Conservation (phyloP, 352 stramenopile species). For the Phytophthora colocasiae region DNA sequence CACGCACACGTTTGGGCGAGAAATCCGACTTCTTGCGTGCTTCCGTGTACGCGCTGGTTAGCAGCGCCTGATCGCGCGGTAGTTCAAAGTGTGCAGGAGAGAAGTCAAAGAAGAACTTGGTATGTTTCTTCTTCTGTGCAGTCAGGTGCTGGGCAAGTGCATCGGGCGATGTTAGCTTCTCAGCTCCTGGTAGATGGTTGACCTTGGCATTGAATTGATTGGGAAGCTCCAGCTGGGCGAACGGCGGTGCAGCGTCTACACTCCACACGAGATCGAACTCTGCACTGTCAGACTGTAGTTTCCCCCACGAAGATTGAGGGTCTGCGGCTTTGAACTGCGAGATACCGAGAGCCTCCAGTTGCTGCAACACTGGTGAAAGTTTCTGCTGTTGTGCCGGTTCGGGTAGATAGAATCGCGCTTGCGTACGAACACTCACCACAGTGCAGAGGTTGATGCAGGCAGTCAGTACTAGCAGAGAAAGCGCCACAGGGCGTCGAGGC, state of each 20-base stretch:
- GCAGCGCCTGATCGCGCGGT: slow-evolving; percentile 58
- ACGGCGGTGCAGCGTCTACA: slow-evolving; percentile 29
- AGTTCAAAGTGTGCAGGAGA: slow-evolving; percentile 65
- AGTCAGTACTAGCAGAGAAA: slow-evolving; percentile 28
- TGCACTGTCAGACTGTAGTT: slow-evolving; percentile 45
- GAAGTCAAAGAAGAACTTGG: slow-evolving; percentile 79
- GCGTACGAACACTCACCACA: slow-evolving; percentile 14
- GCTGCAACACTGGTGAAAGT: slow-evolving; percentile 53
- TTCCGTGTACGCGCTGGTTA: slow-evolving; percentile 54
- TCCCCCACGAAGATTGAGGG: slow-evolving; percentile 46
- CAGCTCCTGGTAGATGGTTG: slow-evolving; percentile 74
- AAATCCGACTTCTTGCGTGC: slow-evolving; percentile 58
- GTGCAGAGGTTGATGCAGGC: slow-evolving; percentile 1
- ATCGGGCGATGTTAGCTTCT: slow-evolving; percentile 52
- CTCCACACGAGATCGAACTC: slow-evolving; percentile 83
- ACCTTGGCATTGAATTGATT: slow-evolving; percentile 58
- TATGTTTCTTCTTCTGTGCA: slow-evolving; percentile 52
- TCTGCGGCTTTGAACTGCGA: slow-evolving; percentile 50
- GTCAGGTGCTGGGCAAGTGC: slow-evolving; percentile 56
- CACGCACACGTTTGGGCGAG: slow-evolving; percentile 58
- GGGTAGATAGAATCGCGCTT: slow-evolving; percentile 61
- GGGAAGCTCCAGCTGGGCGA: slow-evolving; percentile 51
- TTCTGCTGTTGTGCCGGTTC: slow-evolving; percentile 42
- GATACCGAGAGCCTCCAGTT: slow-evolving; percentile 64
- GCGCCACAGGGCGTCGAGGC: slow-evolving; percentile 4